Base-by-base conservation (phyloP, 2,329 filamentous ascomycete species). In the Aspergillus sergii region DNA sequence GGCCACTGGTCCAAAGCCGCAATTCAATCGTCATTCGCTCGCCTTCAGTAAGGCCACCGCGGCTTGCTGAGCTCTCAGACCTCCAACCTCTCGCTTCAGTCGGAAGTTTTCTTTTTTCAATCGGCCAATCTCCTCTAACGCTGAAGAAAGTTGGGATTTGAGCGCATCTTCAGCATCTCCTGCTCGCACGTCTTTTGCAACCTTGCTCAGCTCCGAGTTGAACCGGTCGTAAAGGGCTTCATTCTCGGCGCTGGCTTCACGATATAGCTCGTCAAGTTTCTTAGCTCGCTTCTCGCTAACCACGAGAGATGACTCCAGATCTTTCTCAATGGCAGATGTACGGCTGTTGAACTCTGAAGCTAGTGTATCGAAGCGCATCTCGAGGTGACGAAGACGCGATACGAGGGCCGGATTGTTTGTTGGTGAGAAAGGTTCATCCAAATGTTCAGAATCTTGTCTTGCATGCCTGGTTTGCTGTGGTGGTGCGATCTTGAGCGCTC, bases 141-240 rank as follows among this genome's bases (percentile, higher is more conserved):
- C 85, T 67, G 93, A 91, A 69, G 86, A 89, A 64, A 97, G 76
- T 73, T 88, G 88, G 41, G 80, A 80, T 72, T 93, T 85, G 64
- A 97, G 79, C 70, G 94, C 92, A 71, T 93, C 91, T 70, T 92
- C 91, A 12, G 92, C 92, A 48, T 92, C 90, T 56, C 91, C 90
- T 4, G 88, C 87, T 68, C 89, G 90, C 55, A 95, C 84, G 46
- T 90, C 91, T 75, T 88, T 90, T 50, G 93, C 84, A 64, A 97
- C 91, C 81, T 91, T 93, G 70, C 88, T 90, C 55, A 98, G 81
- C 79, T 97, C 94, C n/a, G 88, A 87, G 72, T 97, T 97, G 82
- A 97, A 97, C 64, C 89, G 90, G 68, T 94, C 91, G 77, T 97
- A 97, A 60, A 98, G 83, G 34, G 94, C 86, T 79, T 97, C 94